These are phyloP conservation scores for Helichrysum umbraculigerum DNA, from an alignment of 129 eudicot genomes.

Conservation along the genomic window DNA sequence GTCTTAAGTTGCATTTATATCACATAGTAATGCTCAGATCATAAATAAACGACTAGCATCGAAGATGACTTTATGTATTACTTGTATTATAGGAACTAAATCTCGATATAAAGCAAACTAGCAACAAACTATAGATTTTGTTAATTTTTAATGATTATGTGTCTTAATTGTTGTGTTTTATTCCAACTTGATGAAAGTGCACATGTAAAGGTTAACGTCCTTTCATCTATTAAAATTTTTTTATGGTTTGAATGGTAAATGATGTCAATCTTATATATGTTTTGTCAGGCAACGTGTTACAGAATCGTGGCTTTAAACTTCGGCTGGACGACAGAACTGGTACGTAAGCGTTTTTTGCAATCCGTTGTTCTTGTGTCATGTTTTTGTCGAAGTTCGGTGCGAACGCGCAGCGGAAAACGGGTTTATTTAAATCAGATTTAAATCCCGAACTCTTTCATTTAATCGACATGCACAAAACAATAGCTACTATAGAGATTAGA, in stretches of 20 bases:
- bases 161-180: background rate
- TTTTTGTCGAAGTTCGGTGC: too few species aligned
- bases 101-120: background rate
- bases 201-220: background rate
- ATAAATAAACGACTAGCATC: background rate
- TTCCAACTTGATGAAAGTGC: background rate
- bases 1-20: background rate
- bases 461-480: too few species aligned
- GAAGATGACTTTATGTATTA: background rate
- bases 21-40: background rate
- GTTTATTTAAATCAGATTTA: too few species aligned
- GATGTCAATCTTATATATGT: background rate
- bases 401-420: too few species aligned
- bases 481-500: too few species aligned
- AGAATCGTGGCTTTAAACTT: conserved; percentile 86
- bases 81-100: background rate
- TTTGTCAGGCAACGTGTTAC: conserved; percentile 86
- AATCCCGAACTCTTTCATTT: too few species aligned
- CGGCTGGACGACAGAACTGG: conserved; percentile 97
- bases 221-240: background rate
- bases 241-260: background rate
- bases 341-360: conserved; percentile 20
- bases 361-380: background rate
- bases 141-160: background rate
- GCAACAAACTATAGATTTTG: background rate